Conservation (phyloP, 441 rosid genomes). For the Mallotus japonicus region DNA sequence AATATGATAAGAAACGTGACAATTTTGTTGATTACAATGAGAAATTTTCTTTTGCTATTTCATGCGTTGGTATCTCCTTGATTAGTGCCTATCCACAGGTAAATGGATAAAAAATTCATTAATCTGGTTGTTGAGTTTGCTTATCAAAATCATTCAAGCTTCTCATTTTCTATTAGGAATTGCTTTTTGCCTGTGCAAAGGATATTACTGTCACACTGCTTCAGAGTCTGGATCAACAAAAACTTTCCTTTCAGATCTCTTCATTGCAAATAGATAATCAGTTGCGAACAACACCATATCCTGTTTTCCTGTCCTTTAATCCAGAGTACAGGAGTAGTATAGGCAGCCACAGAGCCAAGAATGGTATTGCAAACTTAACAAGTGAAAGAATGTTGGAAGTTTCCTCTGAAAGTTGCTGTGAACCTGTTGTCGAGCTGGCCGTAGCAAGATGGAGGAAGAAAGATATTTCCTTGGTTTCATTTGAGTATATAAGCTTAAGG, state of each 20-base stretch:
- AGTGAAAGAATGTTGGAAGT: constrained; percentile 37
- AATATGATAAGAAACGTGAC: constrained; percentile 52
- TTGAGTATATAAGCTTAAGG: constrained; percentile 74
- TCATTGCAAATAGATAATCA: constrained; percentile 92
- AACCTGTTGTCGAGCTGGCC: constrained; percentile 60
- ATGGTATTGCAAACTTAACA: constrained; percentile 38
- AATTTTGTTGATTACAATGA: constrained; percentile 57
- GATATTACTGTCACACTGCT: constrained; percentile 56
- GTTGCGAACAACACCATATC: constrained; percentile 65
- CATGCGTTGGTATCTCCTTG: constrained; percentile 76
- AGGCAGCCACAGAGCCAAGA: constrained; percentile 45
- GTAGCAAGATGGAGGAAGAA: constrained; percentile 86
- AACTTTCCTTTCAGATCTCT: constrained; percentile 66
- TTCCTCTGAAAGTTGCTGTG: constrained; percentile 40
- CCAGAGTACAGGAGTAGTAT: constrained; percentile 47
- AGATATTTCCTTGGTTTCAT: constrained; percentile 65
- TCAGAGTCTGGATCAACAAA: constrained; percentile 86
- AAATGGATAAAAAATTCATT: constrained; percentile 8
- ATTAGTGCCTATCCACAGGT: constrained; percentile 89
- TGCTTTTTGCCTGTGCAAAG: constrained; percentile 86
- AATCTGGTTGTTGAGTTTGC: constrained; percentile 5
- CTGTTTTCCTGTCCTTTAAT: constrained; percentile 85
- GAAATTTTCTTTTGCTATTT: constrained; percentile 58
- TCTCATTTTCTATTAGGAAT: constrained; percentile 55
- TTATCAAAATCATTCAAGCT: constrained; percentile 17